Evolutionary conservation across 2,329 filamentous ascomycete genomes (phyloP), one percentile per base, ranked within the genome.

Genomic region (Venturia asperata): DNA sequence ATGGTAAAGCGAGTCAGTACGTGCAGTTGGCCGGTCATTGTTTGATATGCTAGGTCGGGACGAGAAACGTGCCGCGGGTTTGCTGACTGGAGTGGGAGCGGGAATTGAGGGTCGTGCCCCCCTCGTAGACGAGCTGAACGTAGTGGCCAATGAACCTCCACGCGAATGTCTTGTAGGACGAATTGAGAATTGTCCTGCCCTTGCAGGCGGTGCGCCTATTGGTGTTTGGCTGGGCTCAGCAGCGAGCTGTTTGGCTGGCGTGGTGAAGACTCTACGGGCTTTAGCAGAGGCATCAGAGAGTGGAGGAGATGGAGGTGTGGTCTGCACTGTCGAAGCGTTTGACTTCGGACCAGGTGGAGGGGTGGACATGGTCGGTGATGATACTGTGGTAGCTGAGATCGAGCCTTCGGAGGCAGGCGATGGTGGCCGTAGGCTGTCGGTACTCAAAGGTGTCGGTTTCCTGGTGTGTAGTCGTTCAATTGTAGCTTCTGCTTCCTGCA

Each of bases 251-350:
- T 45, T 62, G 10, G 58, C 64, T 11, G 58, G 64, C 7, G 64
- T 66, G 24, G 64, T 47, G 10, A 87, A 84, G 15, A 82, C 84
- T 21, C 79, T 73, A 64, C 77, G 77, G 17, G 77, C 74, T 37
- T 75, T 72, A 30, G 70, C 67, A 78, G 84, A 83, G 19, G 87
- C 86, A 72, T 97, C 94, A 1, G 93, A 97, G 77, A 96, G 88
- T 43, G 93, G 92, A 58, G 94, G 94, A 24, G 94, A 97, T 13
- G 94, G 94, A 45, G 94, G 93, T 58, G 94, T 95, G 37, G 87
- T 85, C 61, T 89, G 79, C 56, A 88, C 86, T 60, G 87, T 87
- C 3, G 84, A 81, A 13, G 81, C 81, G 39, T 84, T 82, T 45
- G 83, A 84, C 76, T 90, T 93, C 68, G 76, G 70, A 45, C 83